phyloP scores from a whole-genome alignment of 345 rosid species.

The Syzygium aqueum region DNA sequence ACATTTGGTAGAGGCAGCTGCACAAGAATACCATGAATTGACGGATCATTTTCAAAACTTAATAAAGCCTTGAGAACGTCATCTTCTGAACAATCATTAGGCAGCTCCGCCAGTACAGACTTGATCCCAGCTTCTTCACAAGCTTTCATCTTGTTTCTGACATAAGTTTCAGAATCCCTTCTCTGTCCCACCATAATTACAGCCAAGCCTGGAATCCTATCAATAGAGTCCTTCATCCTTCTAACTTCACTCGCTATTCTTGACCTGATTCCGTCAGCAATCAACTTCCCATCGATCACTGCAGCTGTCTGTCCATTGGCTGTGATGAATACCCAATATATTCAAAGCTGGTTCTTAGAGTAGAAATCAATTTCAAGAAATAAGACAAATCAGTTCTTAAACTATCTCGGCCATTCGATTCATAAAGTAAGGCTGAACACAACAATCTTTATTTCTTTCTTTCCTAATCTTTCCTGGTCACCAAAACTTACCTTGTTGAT shows the following conservation, averaged over 20 bases:
- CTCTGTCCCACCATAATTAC: conserved; percentile 75
- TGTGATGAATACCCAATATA: conserved; percentile 16
- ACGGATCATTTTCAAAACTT: conserved; percentile 45
- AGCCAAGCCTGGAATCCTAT: conserved; percentile 81
- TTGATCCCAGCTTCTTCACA: conserved; percentile 83
- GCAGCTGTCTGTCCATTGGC: conserved; percentile 31
- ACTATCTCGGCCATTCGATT: not conserved
- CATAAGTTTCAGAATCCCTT: conserved; percentile 74
- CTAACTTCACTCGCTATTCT: conserved; percentile 45
- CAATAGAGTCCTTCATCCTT: conserved; percentile 62
- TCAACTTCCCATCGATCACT: conserved; percentile 67
- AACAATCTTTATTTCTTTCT: not conserved
- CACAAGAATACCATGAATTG: conserved; percentile 84
- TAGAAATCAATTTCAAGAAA: not conserved
- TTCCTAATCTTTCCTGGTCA: not conserved
- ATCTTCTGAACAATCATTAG: conserved; percentile 49
- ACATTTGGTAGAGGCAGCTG: conserved; percentile 95
- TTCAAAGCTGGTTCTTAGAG: not conserved
- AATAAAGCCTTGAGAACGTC: conserved; percentile 33
- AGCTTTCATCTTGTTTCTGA: conserved; percentile 73
- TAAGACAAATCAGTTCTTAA: not conserved
- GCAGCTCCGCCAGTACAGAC: conserved; percentile 52
- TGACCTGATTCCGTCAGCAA: conserved; percentile 66
- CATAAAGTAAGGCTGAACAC: not conserved
- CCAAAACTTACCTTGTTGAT: not conserved